Base-by-base conservation (phyloP, 2,329 filamentous ascomycete species). In the Kalaharituber pfeilii region DNA sequence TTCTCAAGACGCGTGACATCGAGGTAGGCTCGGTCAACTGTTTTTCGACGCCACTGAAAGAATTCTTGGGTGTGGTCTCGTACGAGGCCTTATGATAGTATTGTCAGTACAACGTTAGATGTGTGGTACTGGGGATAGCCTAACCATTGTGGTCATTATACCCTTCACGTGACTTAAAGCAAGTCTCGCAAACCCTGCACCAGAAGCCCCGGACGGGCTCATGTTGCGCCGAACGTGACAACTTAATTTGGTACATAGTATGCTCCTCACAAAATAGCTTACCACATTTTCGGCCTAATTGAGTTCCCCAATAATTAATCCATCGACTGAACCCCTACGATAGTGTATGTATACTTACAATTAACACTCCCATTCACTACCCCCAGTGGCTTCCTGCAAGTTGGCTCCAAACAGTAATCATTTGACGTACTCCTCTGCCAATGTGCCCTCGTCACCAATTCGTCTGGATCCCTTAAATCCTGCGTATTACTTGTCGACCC, bases 221-320 rank as follows among this genome's bases (percentile, higher is more conserved):
- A 68, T 95, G 86, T 56, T 81, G 77, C 3, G 91, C 91, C 27
- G 87, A 83, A 53, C 88, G 76, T 7, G 88, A 94, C 9, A 98
- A 74, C 72, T 93, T 95, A 84, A 96, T 96, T 71, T 98, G 89
- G 66, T 96, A 98, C 88, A 98, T 94, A 52, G 91, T 96, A 67
- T 98, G 91, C 62, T 89, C 85, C 65, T 96, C 91, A 68, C 91
- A 98, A 66, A 96, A 98, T 39, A 98, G 71, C 62, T 82, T 82
- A 5, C 91, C 91, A 65, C 91, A 98, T 59, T 88, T 86, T 59
- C 91, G 77, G 68, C 58, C 56, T 59, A 55, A 54, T n/a, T n/a
- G n/a, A 22, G 13, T 22, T 22, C 26, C 26, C 7, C 5, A 47
- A 22, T 33, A 18, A 28, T n/a, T 15, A 28, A 15, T 25, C 28